Evolutionary conservation across 2,329 filamentous ascomycete genomes (phyloP).

Genomic region (Colletotrichum sp.): DNA sequence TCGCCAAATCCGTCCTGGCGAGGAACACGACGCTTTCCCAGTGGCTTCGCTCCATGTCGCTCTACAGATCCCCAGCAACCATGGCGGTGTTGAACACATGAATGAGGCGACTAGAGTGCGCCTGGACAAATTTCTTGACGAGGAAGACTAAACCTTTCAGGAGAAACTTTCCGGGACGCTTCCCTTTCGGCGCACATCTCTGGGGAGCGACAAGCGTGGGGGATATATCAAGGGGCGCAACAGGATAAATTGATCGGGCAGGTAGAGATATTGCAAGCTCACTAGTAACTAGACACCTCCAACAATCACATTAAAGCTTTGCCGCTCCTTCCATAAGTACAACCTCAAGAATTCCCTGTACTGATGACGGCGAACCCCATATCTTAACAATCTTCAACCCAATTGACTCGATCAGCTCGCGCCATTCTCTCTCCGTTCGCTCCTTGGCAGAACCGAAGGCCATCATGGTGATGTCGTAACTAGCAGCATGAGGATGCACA

Average conservation of each 20-base stretch:
- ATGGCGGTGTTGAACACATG: not conserved
- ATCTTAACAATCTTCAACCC: conserved; percentile 10
- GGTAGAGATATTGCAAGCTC: not conserved
- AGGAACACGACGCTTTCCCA: not conserved
- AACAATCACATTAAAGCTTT: conserved; percentile 33
- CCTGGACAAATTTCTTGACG: not conserved
- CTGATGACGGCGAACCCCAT: not conserved
- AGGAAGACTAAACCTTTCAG: not conserved
- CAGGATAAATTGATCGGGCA: not conserved
- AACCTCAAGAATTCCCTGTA: not conserved
- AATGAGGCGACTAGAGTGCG: not conserved
- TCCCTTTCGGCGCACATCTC: not conserved
- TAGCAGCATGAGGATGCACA: conserved; percentile 1
- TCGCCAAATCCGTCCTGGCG: not conserved
- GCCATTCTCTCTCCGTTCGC: conserved; percentile 4
- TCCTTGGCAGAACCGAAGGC: not conserved
- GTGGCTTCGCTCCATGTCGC: not conserved
- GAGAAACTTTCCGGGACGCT: fast-evolving
- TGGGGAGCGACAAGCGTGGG: not conserved
- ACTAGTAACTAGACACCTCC: fast-evolving
- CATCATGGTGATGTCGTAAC: not conserved
- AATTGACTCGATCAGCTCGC: not conserved
- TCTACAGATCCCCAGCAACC: not conserved
- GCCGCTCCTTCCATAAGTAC: not conserved
- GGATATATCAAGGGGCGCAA: not conserved